Conservation (phyloP, 2,329 filamentous ascomycete species). For the Fusarium sp. region DNA sequence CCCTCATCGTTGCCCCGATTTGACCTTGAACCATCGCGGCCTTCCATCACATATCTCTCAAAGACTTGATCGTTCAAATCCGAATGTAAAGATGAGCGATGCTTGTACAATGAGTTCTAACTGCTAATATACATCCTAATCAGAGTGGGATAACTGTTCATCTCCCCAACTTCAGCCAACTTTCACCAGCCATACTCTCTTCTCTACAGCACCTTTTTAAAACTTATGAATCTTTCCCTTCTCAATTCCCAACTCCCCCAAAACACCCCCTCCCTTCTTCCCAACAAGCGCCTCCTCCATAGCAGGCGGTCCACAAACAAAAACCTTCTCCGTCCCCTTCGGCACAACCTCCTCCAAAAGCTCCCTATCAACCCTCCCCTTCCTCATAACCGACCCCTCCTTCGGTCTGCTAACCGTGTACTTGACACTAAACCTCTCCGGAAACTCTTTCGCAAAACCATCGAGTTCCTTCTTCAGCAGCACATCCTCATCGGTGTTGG, state of each 20-base stretch:
- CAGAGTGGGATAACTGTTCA: not conserved
- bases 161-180: not conserved
- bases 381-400: conserved; percentile 55
- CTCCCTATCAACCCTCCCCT: conserved; percentile 68
- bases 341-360: conserved; percentile 62
- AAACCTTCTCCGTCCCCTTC: conserved; percentile 62
- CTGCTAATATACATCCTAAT: not conserved
- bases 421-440: conserved; percentile 65
- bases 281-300: conserved; percentile 71
- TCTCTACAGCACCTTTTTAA: conserved; percentile 38
- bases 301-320: conserved; percentile 74
- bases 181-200: too few relatives aligned
- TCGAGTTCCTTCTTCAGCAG: conserved; percentile 66
- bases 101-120: not conserved
- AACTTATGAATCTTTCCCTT: conserved; percentile 70
- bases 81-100: accelerated
- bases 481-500: conserved; percentile 72
- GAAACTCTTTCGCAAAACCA: conserved; percentile 60
- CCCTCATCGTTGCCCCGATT: accelerated
- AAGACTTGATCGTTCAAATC: accelerated
- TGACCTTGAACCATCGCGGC: not conserved
- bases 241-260: conserved; percentile 66
- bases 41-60: not conserved
- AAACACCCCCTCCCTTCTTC: conserved; percentile 57
- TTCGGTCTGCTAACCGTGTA: conserved; percentile 66